A percentile compares a stretch with the other conserved stretches of the same genome.
Conservation (phyloP, 2,329 filamentous ascomycete species). For the Curvularia spicifera region DNA sequence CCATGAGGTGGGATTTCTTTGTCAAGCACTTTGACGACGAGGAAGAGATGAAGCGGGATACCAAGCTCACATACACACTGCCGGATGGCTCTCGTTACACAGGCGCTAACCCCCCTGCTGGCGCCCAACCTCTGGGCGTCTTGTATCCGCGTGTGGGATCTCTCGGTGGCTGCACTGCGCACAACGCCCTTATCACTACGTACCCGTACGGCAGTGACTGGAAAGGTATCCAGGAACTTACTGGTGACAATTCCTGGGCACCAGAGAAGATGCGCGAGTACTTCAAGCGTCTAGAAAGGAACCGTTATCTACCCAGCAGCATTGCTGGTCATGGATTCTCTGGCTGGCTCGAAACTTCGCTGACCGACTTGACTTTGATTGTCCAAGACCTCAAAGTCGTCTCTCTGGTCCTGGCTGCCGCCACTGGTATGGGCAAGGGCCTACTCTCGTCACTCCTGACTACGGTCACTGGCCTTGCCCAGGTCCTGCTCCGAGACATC, state of each 20-base stretch:
- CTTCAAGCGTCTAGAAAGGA: slow-evolving; percentile 60
- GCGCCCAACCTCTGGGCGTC: slow-evolving; percentile 59
- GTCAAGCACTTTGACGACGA: slow-evolving; percentile 64
- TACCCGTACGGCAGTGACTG: slow-evolving; percentile 66
- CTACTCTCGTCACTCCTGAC: slow-evolving; percentile 44
- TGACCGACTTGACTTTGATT: slow-evolving; percentile 59
- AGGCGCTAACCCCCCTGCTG: slow-evolving; percentile 59
- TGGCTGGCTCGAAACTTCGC: slow-evolving; percentile 62
- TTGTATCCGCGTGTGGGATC: slow-evolving; percentile 63
- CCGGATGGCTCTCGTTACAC: slow-evolving; percentile 52
- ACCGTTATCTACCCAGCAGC: slow-evolving; percentile 56
- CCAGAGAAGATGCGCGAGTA: slow-evolving; percentile 66
- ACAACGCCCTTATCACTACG: slow-evolving; percentile 65
- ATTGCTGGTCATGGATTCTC: slow-evolving; percentile 61
- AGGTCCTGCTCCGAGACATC: slow-evolving; percentile 57
- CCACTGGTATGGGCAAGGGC: slow-evolving; percentile 56
- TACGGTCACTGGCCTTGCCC: slow-evolving; percentile 54
- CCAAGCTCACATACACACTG: slow-evolving; percentile 59
- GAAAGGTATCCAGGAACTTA: slow-evolving; percentile 62
- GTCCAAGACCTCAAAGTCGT: slow-evolving; percentile 61
- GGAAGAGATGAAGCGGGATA: slow-evolving; percentile 58
- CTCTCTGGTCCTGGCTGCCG: slow-evolving; percentile 58
- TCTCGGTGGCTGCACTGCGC: slow-evolving; percentile 63
- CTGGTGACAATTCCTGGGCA: slow-evolving; percentile 65
- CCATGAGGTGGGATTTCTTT: slow-evolving; percentile 66